These are phyloP conservation scores for Funneliformis caledonium DNA, from an alignment of 371 early-diverging fungal species.

Conservation along the genomic window DNA sequence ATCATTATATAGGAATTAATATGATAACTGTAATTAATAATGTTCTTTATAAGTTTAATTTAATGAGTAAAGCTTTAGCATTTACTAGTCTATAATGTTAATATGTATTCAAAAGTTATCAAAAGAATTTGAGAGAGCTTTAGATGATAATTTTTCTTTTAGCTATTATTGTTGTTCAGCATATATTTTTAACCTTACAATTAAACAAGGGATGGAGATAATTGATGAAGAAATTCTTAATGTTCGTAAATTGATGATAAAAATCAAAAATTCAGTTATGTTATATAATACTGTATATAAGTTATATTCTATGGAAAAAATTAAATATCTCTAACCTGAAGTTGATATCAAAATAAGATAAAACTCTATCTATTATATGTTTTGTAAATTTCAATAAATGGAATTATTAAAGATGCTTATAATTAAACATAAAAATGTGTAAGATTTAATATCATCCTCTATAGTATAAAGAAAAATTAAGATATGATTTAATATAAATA, in stretches of 20 bases:
- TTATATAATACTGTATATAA: background rate
- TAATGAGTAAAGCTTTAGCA: background rate
- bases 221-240: background rate
- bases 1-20: background rate
- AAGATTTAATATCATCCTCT: too few species aligned
- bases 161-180: background rate
- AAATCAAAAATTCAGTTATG: background rate
- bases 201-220: background rate
- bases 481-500: too few species aligned
- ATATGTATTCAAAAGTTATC: background rate
- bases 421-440: too few species aligned
- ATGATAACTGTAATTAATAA: background rate
- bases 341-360: background rate
- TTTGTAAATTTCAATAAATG: too few species aligned
- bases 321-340: background rate
- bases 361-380: background rate
- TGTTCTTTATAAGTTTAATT: background rate
- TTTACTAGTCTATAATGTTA: conserved; percentile 8
- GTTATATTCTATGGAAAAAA: background rate
- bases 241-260: background rate
- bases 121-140: background rate
- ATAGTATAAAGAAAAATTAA: too few species aligned
- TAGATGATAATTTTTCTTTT: background rate
- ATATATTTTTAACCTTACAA: background rate
- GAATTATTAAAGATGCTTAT: too few species aligned